Conservation (phyloP, 2,329 filamentous ascomycete species). For the Xylariaceae sp. region DNA sequence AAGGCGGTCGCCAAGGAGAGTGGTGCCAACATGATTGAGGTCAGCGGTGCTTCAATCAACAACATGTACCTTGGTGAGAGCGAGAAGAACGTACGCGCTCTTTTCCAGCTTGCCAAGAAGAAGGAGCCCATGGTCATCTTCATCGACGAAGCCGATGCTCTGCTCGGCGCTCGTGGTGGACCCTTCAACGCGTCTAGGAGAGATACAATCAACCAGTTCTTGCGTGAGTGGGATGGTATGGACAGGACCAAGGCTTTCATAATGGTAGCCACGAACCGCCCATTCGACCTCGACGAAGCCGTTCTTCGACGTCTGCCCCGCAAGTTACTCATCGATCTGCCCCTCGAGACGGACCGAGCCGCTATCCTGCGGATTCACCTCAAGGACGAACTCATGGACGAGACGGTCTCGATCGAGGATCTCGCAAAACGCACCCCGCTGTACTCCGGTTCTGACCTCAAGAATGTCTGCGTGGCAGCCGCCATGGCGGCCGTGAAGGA, state of each 20-base stretch:
- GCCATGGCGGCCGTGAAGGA: conserved; percentile 75
- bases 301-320: conserved; percentile 72
- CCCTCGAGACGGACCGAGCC: conserved; percentile 58
- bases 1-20: conserved; percentile 65
- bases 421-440: conserved; percentile 65
- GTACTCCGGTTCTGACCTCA: conserved; percentile 79
- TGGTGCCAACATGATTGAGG: conserved; percentile 72
- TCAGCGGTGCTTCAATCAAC: conserved; percentile 86
- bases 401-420: conserved; percentile 52
- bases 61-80: conserved; percentile 95
- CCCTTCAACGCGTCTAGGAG: conserved; percentile 67
- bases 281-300: conserved; percentile 89
- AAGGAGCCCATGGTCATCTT: conserved; percentile 90
- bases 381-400: conserved; percentile 58
- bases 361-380: conserved; percentile 69
- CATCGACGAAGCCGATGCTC: conserved; percentile 92
- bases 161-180: conserved; percentile 72
- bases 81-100: conserved; percentile 90
- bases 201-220: conserved; percentile 93
- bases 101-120: conserved; percentile 88
- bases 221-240: conserved; percentile 95
- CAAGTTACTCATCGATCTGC: conserved; percentile 68
- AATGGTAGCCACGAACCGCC: conserved; percentile 95
- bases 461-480: conserved; percentile 75
- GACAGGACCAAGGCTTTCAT: conserved; percentile 79